These are phyloP conservation scores for Hebeloma cylindrosporum DNA, from an alignment of 768 basidiomycete species.

Conservation along the genomic window DNA sequence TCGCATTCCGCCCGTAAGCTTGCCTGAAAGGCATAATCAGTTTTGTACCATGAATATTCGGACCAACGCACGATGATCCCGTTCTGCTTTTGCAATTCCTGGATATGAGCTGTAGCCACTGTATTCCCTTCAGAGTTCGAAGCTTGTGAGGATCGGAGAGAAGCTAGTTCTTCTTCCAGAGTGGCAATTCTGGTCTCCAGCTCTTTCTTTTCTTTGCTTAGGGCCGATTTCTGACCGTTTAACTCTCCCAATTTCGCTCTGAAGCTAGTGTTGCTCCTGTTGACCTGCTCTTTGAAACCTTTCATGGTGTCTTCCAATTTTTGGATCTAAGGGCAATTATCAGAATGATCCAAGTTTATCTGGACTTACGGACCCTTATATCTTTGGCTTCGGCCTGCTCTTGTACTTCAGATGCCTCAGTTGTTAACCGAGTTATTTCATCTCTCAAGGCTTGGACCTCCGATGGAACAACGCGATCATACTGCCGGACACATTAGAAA, in stretches of 20 bases:
- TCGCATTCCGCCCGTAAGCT: constrained; percentile 60
- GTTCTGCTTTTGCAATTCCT: constrained; percentile 33
- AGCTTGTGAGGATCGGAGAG: constrained; percentile 26
- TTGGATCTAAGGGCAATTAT: constrained; percentile 37
- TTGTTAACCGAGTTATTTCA: constrained; percentile 45
- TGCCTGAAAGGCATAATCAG: constrained; percentile 36
- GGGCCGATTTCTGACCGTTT: constrained; percentile 35
- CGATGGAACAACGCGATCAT: constrained; percentile 85
- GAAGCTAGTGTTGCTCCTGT: constrained; percentile 31
- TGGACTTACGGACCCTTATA: too few relatives aligned
- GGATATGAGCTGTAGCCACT: constrained; percentile 11
- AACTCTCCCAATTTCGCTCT: constrained; percentile 32
- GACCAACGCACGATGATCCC: constrained; percentile 35
- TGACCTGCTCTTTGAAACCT: constrained; percentile 31
- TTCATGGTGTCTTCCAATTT: constrained; percentile 44
- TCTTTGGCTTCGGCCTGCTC: constrained; percentile 23
- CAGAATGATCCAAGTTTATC: too few relatives aligned
- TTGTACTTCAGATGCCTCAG: constrained; percentile 12
- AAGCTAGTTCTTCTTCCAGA: constrained; percentile 36
- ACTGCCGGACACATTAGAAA: constrained; percentile 39
- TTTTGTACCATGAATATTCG: neutral
- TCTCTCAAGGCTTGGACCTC: constrained; percentile 80
- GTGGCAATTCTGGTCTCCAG: constrained; percentile 38
- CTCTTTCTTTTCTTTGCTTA: constrained; percentile 38
- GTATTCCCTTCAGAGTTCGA: constrained; percentile 19